A percentile compares a stretch with the other conserved stretches of the same genome.
phyloP scores from a whole-genome alignment of 2,329 filamentous ascomycete species.

The Fusarium concolor region DNA sequence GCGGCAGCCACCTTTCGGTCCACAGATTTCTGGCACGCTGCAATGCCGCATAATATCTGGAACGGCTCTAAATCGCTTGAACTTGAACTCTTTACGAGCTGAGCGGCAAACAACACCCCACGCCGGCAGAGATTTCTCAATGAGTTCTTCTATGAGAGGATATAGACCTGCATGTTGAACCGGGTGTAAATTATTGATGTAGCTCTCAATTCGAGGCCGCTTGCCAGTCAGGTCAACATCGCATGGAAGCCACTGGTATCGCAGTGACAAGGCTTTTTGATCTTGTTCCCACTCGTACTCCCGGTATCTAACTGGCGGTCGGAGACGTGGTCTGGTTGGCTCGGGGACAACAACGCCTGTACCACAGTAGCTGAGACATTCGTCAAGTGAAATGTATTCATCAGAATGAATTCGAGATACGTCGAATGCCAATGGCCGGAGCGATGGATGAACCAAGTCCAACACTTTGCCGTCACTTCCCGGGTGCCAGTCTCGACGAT shows the following conservation, averaged over 20 bases:
- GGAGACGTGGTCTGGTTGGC: neutral
- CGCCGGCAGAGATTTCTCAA: slow-evolving; percentile 56
- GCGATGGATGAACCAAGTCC: slow-evolving; percentile 28
- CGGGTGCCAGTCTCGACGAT: slow-evolving; percentile 17
- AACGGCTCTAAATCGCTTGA: neutral
- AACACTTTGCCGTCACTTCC: slow-evolving; percentile 1
- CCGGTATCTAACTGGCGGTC: too few relatives aligned
- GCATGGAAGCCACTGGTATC: slow-evolving; percentile 5
- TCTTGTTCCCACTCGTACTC: neutral
- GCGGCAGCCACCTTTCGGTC: neutral
- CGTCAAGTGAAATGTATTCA: slow-evolving; percentile 41
- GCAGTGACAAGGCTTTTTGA: neutral
- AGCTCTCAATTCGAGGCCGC: slow-evolving; percentile 55
- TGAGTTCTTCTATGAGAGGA: slow-evolving; percentile 55
- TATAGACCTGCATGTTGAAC: slow-evolving; percentile 53
- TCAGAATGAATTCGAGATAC: slow-evolving; percentile 51
- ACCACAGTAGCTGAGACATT: neutral
- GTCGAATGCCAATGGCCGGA: slow-evolving; percentile 38
- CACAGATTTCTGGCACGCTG: slow-evolving; percentile 30
- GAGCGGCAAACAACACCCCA: slow-evolving; percentile 56
- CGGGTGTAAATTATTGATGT: slow-evolving; percentile 67
- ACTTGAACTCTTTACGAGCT: neutral
- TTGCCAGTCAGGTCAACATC: neutral
- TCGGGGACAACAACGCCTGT: neutral
- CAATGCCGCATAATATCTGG: slow-evolving; percentile 43